Conservation (phyloP, 306 rosid genomes). For the Quillaja saponaria region DNA sequence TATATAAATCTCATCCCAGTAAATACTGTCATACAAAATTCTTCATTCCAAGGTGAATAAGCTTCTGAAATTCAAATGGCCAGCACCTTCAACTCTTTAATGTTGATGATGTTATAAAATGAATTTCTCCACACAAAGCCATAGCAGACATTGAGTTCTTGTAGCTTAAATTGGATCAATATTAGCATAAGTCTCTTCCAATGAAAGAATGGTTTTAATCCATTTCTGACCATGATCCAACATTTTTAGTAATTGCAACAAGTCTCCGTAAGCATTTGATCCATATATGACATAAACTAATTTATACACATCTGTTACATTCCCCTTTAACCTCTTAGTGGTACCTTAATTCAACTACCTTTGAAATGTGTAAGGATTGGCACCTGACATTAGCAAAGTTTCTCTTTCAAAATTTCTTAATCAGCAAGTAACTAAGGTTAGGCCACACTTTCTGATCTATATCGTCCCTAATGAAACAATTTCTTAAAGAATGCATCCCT, state of each 20-base stretch:
- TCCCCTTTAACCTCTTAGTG: conserved; percentile 66
- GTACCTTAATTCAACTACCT: conserved; percentile 63
- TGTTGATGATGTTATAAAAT: too few relatives aligned
- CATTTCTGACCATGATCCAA: conserved; percentile 65
- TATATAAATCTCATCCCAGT: too few relatives aligned
- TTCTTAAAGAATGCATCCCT: too few relatives aligned
- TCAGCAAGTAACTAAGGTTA: conserved; percentile 64
- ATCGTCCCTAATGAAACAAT: conserved; percentile 65
- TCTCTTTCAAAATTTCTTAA: conserved; percentile 61
- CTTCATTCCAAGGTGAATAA: too few relatives aligned
- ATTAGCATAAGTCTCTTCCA: conserved; percentile 65
- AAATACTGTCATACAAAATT: too few relatives aligned
- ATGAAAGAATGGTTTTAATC: conserved; percentile 61
- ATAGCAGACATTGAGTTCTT: conserved; percentile 55
- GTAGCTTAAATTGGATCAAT: conserved; percentile 53
- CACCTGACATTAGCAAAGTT: conserved; percentile 57
- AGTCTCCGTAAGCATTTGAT: conserved; percentile 61
- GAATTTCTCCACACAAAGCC: conserved; percentile 64
- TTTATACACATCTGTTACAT: conserved; percentile 55
- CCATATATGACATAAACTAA: conserved; percentile 69
- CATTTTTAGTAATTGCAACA: conserved; percentile 51
- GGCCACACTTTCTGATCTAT: conserved; percentile 71
- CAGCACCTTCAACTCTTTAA: too few relatives aligned
- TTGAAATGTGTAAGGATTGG: conserved; percentile 40
- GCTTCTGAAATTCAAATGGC: too few relatives aligned